Conservation (phyloP, 2,329 filamentous ascomycete genomes). For the Monosporascus cannonballus region DNA sequence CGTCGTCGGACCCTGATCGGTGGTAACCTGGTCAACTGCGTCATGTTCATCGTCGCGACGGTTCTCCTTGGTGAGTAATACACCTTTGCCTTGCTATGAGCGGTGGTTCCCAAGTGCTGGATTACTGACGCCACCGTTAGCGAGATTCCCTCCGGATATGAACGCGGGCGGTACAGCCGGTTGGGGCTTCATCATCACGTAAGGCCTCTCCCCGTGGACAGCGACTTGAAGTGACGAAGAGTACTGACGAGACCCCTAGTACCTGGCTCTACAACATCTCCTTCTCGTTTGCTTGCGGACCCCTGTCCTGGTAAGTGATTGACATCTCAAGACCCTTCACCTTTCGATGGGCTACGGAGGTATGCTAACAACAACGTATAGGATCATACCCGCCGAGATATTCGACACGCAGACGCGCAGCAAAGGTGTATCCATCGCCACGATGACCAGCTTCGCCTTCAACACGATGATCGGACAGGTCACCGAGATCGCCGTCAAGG, state of each 20-base stretch:
- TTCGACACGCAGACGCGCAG: constrained; percentile 71
- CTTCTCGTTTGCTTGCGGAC: constrained; percentile 66
- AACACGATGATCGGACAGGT: constrained; percentile 50
- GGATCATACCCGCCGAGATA: constrained; percentile 62
- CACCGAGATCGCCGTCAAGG: constrained; percentile 39
- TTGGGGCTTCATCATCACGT: constrained; percentile 68
- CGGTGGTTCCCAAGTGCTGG: not conserved
- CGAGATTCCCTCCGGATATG: constrained; percentile 53
- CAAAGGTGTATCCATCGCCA: constrained; percentile 70
- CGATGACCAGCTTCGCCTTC: constrained; percentile 67
- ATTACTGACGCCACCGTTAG: constrained; percentile 13
- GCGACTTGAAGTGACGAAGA: not conserved
- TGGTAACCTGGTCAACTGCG: constrained; percentile 65
- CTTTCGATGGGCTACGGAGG: constrained; percentile 27
- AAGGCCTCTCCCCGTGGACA: constrained; percentile 6
- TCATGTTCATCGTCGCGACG: constrained; percentile 66
- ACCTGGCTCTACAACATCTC: constrained; percentile 80
- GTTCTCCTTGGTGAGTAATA: constrained; percentile 33
- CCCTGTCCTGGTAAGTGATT: constrained; percentile 39
- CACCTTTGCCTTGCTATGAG: not conserved
- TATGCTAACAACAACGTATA: constrained; percentile 7
- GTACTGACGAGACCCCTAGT: constrained; percentile 24
- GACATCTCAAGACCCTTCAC: not conserved
- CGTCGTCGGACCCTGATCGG: constrained; percentile 66
- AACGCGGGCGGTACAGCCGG: constrained; percentile 47